Conservation (phyloP, 352 stramenopile genomes). For the Globisporangium splendens region DNA sequence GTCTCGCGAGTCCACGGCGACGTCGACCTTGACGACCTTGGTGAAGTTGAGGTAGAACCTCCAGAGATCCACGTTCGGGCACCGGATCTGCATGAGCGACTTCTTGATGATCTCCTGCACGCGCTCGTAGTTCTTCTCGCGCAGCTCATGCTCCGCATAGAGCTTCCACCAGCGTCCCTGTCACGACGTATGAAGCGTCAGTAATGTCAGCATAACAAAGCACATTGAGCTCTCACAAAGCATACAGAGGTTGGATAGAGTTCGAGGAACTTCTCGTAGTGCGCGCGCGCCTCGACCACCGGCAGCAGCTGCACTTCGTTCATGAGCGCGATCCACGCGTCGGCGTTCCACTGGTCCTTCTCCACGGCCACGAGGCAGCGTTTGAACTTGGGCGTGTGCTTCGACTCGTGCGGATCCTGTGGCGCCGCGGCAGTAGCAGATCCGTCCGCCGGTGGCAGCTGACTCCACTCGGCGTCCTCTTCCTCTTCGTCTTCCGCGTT, state of each 20-base stretch:
- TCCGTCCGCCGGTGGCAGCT: slow-evolving; percentile 22
- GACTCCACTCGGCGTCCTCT: slow-evolving; percentile 71
- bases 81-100: slow-evolving; percentile 82
- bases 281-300: slow-evolving; percentile 54
- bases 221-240: background rate
- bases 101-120: slow-evolving; percentile 88
- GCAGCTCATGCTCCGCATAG: slow-evolving; percentile 82
- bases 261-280: slow-evolving; percentile 76
- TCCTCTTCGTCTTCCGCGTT: slow-evolving; percentile 77
- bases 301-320: slow-evolving; percentile 72
- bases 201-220: background rate
- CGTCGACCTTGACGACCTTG: slow-evolving; percentile 79
- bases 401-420: slow-evolving; percentile 3
- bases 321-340: slow-evolving; percentile 79
- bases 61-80: slow-evolving; percentile 82
- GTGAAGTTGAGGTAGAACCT: slow-evolving; percentile 87
- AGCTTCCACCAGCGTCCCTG: slow-evolving; percentile 84
- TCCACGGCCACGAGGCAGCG: slow-evolving; percentile 47
- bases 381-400: slow-evolving; percentile 62
- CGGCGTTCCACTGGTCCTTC: slow-evolving; percentile 63
- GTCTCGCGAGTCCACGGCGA: slow-evolving; percentile 63
- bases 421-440: background rate
- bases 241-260: slow-evolving; percentile 64
- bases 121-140: slow-evolving; percentile 82
- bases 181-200: background rate